Evolutionary conservation across 257 asterid genomes (phyloP), one percentile per base, ranked within the genome.

Genomic region (Cinchona pubescens): DNA sequence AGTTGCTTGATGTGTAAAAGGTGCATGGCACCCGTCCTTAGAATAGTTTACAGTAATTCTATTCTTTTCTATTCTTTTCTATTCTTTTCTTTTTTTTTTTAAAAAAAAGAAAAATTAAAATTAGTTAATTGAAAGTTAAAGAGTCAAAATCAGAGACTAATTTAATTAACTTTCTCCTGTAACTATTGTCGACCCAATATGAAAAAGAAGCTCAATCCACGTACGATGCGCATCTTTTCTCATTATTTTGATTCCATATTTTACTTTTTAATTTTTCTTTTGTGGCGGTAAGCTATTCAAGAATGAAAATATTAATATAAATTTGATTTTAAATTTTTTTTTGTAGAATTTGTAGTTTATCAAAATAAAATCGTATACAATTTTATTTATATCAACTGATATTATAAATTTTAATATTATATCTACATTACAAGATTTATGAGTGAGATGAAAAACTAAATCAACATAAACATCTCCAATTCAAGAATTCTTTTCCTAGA

Each of bases 1-100:
- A 9, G 65, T 77, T 70, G 80, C 76, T 69, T 76, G 70, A 40
- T 70, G 34, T 23, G 58, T 61, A 48, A 46, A 77, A 77, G 75
- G 25, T 60, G 35, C 66, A 71, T 61, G 62, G 67, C 0, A 58
- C 62, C 53, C 58, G 38, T 49, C 73, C 53, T 34, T 13, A n/a
- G 15, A 42, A 42, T 42, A 67, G 1, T 67, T 38, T 45, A 25
- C 73, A 43, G 2, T 27, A 2, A 12, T 8, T 46, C 4, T 45
- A n/a, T n/a, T n/a, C n/a, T n/a, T n/a, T n/a, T n/a, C n/a, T n/a
- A 13, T 7, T 45, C n/a, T n/a, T n/a, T n/a, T n/a, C 2, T 43
- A n/a, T 19, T 18, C 14, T 12, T 45, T 21, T 21, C 7, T 14
- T 74, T 64, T 6, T 19, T 32, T 46, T 74, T 63, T 11, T 19